These are phyloP conservation scores for Cladosporium sp. DNA, from an alignment of 2,329 filamentous ascomycete genomes.

Conservation along the genomic window DNA sequence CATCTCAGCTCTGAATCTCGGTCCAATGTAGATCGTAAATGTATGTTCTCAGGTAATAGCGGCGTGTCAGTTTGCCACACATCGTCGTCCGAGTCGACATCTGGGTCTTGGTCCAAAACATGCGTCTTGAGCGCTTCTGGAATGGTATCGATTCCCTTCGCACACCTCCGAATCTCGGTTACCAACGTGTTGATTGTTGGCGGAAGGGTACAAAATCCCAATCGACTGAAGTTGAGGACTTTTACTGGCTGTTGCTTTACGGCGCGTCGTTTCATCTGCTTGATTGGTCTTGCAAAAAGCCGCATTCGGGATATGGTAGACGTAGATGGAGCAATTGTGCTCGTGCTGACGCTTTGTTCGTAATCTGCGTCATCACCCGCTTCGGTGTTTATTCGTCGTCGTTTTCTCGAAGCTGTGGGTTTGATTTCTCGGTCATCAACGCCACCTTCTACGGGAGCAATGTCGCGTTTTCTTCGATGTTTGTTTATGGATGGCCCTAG, in stretches of 20 bases:
- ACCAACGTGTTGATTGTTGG: not conserved
- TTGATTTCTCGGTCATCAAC: not conserved
- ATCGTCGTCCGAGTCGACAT: not conserved
- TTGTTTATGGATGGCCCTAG: not conserved
- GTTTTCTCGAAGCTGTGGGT: not conserved
- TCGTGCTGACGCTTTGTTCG: not conserved
- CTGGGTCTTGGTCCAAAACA: not conserved
- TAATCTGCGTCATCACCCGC: not conserved
- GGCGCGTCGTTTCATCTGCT: not conserved
- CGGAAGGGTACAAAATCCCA: not conserved
- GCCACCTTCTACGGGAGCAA: not conserved
- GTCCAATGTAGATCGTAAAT: not conserved
- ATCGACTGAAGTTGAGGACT: constrained; percentile 1
- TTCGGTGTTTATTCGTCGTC: not conserved
- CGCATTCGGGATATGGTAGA: not conserved
- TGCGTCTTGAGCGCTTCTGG: not conserved
- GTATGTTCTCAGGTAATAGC: not conserved
- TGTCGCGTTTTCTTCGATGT: not conserved
- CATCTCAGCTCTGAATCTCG: not conserved
- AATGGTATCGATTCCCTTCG: not conserved
- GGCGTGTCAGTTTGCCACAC: not conserved
- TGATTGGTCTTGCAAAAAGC: not conserved
- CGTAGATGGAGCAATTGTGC: not conserved
- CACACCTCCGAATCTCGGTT: not conserved
- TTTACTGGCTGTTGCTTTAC: not conserved